These are phyloP conservation scores for Scytalidium sp. DNA, from an alignment of 2,329 filamentous ascomycete species.

Conservation along the genomic window DNA sequence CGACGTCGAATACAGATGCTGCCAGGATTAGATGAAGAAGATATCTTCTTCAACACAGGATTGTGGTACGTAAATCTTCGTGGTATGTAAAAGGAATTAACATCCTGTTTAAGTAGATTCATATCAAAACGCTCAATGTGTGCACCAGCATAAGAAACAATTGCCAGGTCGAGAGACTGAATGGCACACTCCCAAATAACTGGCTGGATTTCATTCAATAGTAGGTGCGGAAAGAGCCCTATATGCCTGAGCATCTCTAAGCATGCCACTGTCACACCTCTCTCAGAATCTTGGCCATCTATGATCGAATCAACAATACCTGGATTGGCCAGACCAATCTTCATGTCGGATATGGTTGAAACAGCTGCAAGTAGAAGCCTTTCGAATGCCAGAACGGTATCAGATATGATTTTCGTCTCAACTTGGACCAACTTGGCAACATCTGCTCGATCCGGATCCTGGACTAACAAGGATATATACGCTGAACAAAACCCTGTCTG, in stretches of 20 bases:
- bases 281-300: neutral
- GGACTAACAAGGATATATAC: neutral
- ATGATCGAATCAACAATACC: neutral
- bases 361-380: neutral
- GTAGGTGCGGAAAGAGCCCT: neutral
- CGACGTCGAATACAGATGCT: slow-evolving; percentile 1
- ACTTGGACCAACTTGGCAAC: neutral
- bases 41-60: neutral
- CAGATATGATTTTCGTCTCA: neutral
- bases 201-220: neutral
- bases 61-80: neutral
- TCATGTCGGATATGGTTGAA: neutral
- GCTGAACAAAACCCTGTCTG: neutral
- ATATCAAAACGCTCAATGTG: slow-evolving; percentile 10
- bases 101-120: neutral
- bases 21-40: neutral
- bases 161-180: slow-evolving; percentile 7
- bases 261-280: neutral
- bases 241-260: neutral
- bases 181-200: slow-evolving; percentile 7
- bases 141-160: slow-evolving; percentile 12
- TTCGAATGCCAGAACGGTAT: neutral
- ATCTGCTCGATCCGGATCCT: neutral
- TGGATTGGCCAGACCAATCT: neutral
- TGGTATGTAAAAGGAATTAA: neutral